Evolutionary conservation across 169 alveolate genomes (phyloP).

Genomic region (Plasmodium berghei): DNA sequence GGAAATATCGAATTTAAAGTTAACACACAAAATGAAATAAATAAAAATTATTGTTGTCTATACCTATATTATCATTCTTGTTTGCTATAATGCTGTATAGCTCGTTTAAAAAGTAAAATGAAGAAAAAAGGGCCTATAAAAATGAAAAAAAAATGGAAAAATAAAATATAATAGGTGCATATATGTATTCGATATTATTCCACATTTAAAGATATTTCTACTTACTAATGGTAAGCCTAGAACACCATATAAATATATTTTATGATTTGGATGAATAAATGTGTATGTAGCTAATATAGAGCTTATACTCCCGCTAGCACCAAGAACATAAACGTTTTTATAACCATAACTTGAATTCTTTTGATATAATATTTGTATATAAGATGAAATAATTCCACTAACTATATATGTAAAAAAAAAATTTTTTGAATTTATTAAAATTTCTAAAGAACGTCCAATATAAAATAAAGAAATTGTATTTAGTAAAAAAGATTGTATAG

Average conservation of each 20-base stretch:
- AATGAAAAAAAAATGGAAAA: background rate
- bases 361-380: conserved; percentile 42
- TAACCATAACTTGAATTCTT: conserved; percentile 15
- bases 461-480: conserved; percentile 53
- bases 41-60: too few relatives aligned
- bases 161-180: too few relatives aligned
- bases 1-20: background rate
- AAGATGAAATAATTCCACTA: conserved; percentile 54
- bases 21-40: too few relatives aligned
- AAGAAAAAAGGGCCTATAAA: conserved; percentile 43
- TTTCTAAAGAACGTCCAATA: conserved; percentile 52
- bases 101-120: conserved; percentile 38
- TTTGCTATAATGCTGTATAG: conserved; percentile 23
- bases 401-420: conserved; percentile 35
- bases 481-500: conserved; percentile 47
- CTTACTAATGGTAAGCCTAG: conserved; percentile 41
- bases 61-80: conserved; percentile 49
- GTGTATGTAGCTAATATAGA: conserved; percentile 50
- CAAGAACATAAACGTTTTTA: conserved; percentile 34
- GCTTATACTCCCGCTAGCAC: conserved; percentile 70
- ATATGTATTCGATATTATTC: background rate
- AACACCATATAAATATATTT: conserved; percentile 34
- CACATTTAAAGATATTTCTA: background rate
- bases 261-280: conserved; percentile 15
- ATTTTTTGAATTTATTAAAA: conserved; percentile 11